Base-by-base conservation (phyloP, 306 rosid genomes). In the Begonia peltatifolia region DNA sequence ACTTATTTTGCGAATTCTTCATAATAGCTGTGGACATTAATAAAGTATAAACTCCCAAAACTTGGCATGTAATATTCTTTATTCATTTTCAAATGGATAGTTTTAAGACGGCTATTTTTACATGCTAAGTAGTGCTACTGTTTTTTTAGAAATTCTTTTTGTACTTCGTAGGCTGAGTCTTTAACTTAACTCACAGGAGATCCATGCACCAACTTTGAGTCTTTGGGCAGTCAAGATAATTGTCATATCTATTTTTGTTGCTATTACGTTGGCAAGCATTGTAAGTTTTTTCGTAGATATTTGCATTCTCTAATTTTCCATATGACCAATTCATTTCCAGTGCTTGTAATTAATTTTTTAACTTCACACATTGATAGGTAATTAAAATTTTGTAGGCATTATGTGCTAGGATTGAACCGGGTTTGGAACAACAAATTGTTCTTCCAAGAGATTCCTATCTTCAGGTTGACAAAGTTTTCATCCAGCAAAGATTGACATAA, bases 391-490 rank as follows among this genome's bases (percentile, higher is more conserved):
- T 42, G 9, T 53, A 90, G 99, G 95, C 99, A 57, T 62, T 90
- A 58, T 80, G 92, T 73, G 83, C 94, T 41, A 80, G 99, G 69
- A 74, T 90, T 76, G 82, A 90, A 63, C 92, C 99, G 57, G 99
- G 96, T 69, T 77, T 90, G 65, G 99, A 90, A 71, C 99, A 90
- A 71, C 67, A 86, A 66, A 83, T 83, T 69, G 95, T 90, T 71
- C 95, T 90, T 60, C 96, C 99, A 59, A 79, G 75, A 66, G 95
- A 90, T 55, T 90, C 99, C 18, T 90, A 86, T 71, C 96, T 90
- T 54, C 99, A 90, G 94, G 99, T 90, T 63, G 38, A 30, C 8
- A 30, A 30, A 30, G 8, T 30, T 2, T 46, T 46, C 50, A 46
- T 46, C 38, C 8, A 30, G 38, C 38, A 30, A 7, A 30, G 38